These are phyloP conservation scores for Thalassiosira hispida DNA, from an alignment of 352 stramenopile genomes.

Conservation along the genomic window DNA sequence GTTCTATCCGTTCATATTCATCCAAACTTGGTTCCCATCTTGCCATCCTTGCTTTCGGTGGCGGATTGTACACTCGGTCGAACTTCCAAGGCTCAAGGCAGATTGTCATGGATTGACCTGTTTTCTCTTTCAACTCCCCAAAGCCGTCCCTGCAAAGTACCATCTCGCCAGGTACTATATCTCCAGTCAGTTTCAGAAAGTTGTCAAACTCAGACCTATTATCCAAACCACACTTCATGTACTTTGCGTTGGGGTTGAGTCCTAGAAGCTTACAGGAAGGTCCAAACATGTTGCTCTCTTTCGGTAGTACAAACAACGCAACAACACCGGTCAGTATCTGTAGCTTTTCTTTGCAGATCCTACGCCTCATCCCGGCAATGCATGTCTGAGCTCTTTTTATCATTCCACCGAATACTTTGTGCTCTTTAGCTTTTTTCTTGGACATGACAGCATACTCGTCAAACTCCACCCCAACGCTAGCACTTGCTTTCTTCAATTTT, in stretches of 20 bases:
- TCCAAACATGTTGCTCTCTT: not conserved
- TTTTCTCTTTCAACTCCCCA: conserved; percentile 1
- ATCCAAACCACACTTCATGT: not conserved
- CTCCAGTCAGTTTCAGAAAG: conserved; percentile 7
- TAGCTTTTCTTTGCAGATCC: not conserved
- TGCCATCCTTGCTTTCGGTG: not conserved
- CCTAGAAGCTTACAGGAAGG: not conserved
- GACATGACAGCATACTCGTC: not conserved
- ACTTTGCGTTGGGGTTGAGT: not conserved
- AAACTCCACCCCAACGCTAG: not conserved
- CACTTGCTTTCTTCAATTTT: not conserved
- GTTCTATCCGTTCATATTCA: not conserved
- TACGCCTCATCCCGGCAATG: not conserved
- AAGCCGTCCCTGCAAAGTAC: conserved; percentile 7
- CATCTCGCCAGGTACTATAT: conserved; percentile 2
- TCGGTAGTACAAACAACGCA: not conserved
- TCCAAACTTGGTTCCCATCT: conserved; percentile 9
- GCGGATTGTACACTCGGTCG: conserved; percentile 1
- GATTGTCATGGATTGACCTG: not conserved
- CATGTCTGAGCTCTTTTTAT: not conserved
- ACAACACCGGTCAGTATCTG: not conserved
- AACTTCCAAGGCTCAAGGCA: conserved; percentile 10
- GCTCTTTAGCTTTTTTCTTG: not conserved
- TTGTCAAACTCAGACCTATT: not conserved
- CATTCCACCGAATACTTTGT: not conserved